Base-by-base conservation (phyloP, 2,329 filamentous ascomycete genomes). In the Scytalidium sp. region DNA sequence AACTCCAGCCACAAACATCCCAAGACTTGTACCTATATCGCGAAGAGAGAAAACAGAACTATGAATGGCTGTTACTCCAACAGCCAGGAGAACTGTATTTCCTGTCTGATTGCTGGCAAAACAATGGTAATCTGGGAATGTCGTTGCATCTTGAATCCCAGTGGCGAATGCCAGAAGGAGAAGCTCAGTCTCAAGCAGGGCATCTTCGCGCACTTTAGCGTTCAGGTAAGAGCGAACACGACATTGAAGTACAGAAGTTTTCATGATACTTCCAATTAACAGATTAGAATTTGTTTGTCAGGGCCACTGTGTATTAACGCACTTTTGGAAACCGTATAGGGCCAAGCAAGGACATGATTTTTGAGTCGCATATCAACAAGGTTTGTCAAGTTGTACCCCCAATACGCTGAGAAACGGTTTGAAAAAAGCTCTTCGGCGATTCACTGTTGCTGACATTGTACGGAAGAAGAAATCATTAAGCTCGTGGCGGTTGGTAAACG, bases 71-170 rank as follows among this genome's bases (percentile, higher is more conserved):
- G 25, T 29, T 11, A 47, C 36, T 4, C 54, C 52, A 19, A 54
- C 46, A 15, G 54, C 54, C 19, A 56, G 47, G 57, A 85, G 78
- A 44, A 85, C 75, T 2, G 81, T 84, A 66, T 85, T 85, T 51
- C 83, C 82, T 0, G 82, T 85, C 60, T 85, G 81, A 63, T 85
- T 85, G 23, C 80, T 83, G 13, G 79, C 78, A 63, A 85, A 84
- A 60, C 79, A 83, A 64, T 76, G 75, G 63, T 79, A 55, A 60
- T 83, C 79, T 19, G 78, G 78, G 60, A 82, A 84, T 2, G 80
- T 75, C 19, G 79, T 75, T 44, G 80, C 79, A 65, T 84, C 79
- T 73, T 53, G 45, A 25, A 56, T 53, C 7, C 53, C 53, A 45
- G 46, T 56, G n/a, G 40, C 42, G 40, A 74, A 67, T 5, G 69